Evolutionary conservation across 768 basidiomycete genomes (phyloP).

Genomic region (Chlorophyllum brunneum): DNA sequence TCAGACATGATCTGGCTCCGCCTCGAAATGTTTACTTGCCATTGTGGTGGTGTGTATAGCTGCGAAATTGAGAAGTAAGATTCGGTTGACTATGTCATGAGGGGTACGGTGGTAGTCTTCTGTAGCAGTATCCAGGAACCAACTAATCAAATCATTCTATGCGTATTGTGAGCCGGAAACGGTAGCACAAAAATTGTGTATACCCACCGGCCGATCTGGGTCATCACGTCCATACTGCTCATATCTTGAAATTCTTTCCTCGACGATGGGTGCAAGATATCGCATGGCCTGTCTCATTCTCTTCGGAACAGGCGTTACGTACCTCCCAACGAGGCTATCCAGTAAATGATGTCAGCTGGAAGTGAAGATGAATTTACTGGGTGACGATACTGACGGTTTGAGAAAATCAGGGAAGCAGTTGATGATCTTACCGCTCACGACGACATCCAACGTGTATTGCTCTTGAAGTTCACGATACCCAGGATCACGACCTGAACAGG

Average conservation of each 20-base stretch:
- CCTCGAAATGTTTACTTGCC: slow-evolving; percentile 17
- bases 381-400: slow-evolving; percentile 31
- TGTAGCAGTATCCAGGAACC: slow-evolving; percentile 35
- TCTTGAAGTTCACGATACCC: slow-evolving; percentile 32
- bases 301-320: slow-evolving; percentile 9
- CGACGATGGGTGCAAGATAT: slow-evolving; percentile 16
- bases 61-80: slow-evolving; percentile 36
- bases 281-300: slow-evolving; percentile 1
- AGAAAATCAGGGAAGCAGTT: slow-evolving; percentile 32
- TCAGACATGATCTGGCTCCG: background rate
- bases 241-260: slow-evolving; percentile 4
- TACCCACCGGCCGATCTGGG: slow-evolving; percentile 11
- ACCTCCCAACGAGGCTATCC: slow-evolving; percentile 12
- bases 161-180: background rate
- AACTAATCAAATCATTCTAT: slow-evolving; percentile 40
- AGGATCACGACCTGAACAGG: slow-evolving; percentile 28
- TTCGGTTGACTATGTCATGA: slow-evolving; percentile 21
- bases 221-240: slow-evolving; percentile 8
- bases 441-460: slow-evolving; percentile 28
- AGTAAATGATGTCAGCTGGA: slow-evolving; percentile 17
- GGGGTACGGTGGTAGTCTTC: slow-evolving; percentile 21
- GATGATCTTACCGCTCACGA: slow-evolving; percentile 23
- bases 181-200: background rate
- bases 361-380: slow-evolving; percentile 16
- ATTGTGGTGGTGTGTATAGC: slow-evolving; percentile 37